Base-by-base conservation (phyloP, 2,329 filamentous ascomycete genomes). In the Botrytis fragariae region DNA sequence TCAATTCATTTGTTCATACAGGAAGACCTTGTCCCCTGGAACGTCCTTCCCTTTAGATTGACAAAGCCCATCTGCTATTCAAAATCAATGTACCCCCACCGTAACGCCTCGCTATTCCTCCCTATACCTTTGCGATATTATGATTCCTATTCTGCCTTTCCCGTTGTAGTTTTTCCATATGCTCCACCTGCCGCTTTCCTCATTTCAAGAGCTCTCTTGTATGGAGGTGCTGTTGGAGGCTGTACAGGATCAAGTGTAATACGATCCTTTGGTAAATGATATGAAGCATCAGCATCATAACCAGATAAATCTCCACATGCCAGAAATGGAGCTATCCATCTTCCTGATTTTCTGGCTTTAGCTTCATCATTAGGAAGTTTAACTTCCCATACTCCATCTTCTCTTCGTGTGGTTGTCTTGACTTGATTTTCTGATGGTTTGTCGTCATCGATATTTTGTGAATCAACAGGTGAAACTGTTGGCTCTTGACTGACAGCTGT, bases 291-390 rank as follows among this genome's bases (percentile, higher is more conserved):
- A 0, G 95, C 94, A 84, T 99, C 96, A 84, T 95, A 99, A 18
- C 93, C 91, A 37, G 94, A 97, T 71, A 99, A 86, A 83, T 99
- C 96, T 63, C 96, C 96, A 81, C 96, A 99, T n/a, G 96, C 95
- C 79, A 99, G 88, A 81, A 99, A 99, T 0, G 95, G 94, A 5
- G 95, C 94, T 78, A 98, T 95, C 94, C 95, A 98, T 80, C 77
- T 74, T 86, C 87, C 80, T 86, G 79, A 81, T 85, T 79, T 81
- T 86, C 75, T 71, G 77, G 81, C 85, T 78, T 82, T 87, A 29
- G 71, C 72, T 69, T 79, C 78, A 54, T 79, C 79, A 64, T 79
- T 77, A 6, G 77, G 75, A 14, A 81, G 74, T 32, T 75, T 74
- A 48, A 80, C 74, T 60, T 81, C 77, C 10, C 77, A 71, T 29